These are phyloP conservation scores for Diaporthe caulivora DNA, from an alignment of 2,329 filamentous ascomycete genomes.

Conservation along the genomic window DNA sequence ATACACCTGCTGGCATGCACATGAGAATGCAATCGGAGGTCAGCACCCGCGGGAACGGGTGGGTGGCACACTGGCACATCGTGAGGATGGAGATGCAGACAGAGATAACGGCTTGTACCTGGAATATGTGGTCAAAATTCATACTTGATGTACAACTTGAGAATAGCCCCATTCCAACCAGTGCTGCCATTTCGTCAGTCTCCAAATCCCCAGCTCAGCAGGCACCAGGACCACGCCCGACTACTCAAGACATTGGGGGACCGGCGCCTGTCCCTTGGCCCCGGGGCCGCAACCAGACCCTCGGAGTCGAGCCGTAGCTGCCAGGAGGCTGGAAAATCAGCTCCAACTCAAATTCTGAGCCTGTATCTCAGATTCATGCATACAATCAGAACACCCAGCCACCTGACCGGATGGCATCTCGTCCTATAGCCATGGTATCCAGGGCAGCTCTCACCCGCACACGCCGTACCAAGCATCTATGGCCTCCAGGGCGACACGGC, in stretches of 20 bases:
- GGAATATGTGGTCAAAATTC: no score
- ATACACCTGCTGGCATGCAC: neutral
- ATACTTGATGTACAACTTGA: no score
- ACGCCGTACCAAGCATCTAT: no score
- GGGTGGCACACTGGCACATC: no score
- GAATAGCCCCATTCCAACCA: neutral
- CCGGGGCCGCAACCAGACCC: neutral
- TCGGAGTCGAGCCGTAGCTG: neutral
- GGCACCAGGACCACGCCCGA: no score
- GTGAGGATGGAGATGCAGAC: no score
- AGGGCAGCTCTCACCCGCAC: neutral
- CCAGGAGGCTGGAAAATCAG: neutral
- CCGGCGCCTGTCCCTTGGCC: neutral
- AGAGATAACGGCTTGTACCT: no score
- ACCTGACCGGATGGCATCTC: conserved; percentile 5
- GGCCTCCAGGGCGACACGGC: neutral
- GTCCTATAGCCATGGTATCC: neutral
- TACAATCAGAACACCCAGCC: neutral
- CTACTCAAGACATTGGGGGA: neutral
- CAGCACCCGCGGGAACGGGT: no score
- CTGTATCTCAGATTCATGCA: neutral
- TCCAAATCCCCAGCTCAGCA: no score
- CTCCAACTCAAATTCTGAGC: neutral
- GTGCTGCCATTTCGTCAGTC: neutral
- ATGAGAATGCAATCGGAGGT: no score